Evolutionary conservation across 805 yeast species (phyloP).

Genomic region (Metschnikowia kunwiensis): DNA sequence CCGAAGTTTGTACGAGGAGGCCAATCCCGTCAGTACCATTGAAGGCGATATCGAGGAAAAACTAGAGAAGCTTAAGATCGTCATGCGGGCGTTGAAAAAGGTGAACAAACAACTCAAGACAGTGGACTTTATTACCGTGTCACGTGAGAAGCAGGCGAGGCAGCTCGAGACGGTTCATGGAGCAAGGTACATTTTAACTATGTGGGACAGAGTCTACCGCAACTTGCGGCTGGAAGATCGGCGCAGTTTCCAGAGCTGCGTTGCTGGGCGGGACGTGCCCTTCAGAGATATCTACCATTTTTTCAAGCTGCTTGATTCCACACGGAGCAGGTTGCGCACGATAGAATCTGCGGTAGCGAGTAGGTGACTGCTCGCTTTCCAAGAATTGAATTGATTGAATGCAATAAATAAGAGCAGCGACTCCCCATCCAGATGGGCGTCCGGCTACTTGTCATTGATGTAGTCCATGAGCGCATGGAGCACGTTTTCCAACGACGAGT

Average conservation of each 20-base stretch:
- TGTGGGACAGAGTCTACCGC: constrained; percentile 1
- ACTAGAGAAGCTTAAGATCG: constrained; percentile 1
- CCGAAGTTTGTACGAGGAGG: background rate
- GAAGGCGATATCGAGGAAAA: background rate
- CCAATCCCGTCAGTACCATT: background rate
- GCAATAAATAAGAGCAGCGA: background rate
- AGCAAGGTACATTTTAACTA: constrained; percentile 2
- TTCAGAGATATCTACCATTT: background rate
- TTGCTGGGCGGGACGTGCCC: constrained; percentile 1
- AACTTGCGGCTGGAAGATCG: background rate
- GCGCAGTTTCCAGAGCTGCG: background rate
- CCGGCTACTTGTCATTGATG: constrained; percentile 19
- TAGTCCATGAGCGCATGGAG: constrained; percentile 39
- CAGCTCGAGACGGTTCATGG: background rate
- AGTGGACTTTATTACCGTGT: background rate
- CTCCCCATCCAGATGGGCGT: background rate
- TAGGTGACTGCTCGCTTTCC: too few species aligned
- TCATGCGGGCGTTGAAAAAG: constrained; percentile 3
- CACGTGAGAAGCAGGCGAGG: background rate
- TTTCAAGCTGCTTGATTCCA: background rate
- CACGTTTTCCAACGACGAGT: constrained; percentile 39
- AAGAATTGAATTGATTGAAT: background rate
- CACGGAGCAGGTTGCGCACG: background rate
- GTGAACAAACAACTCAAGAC: background rate
- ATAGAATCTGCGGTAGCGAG: background rate